These are phyloP conservation scores for Acorus gramineus DNA, from an alignment of 106 monocot species.

Conservation along the genomic window DNA sequence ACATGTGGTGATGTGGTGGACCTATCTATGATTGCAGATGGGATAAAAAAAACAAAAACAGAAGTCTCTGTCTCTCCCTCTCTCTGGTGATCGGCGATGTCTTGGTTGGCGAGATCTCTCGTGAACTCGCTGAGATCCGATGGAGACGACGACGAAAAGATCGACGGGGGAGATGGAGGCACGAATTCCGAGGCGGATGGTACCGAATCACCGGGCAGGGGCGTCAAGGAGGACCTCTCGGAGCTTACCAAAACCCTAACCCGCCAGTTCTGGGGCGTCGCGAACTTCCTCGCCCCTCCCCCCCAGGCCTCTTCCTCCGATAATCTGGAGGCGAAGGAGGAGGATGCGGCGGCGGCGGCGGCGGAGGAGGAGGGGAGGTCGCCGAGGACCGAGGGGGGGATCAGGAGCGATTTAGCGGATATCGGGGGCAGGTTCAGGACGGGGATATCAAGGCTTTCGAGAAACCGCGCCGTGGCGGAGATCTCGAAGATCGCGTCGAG, in stretches of 20 bases:
- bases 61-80: not conserved
- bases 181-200: no score
- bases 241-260: constrained; percentile 77
- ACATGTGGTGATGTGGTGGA: no score
- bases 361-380: constrained; percentile 9
- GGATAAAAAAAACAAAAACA: no score
- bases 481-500: constrained; percentile 76
- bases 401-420: constrained; percentile 72
- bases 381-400: constrained; percentile 31
- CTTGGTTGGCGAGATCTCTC: constrained; percentile 72
- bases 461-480: constrained; percentile 44
- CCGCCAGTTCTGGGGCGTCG: constrained; percentile 84
- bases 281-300: constrained; percentile 84
- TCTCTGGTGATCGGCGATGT: constrained; percentile 27
- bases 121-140: constrained; percentile 30
- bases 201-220: constrained; percentile 16
- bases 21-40: no score
- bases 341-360: not conserved
- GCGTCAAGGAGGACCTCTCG: constrained; percentile 84
- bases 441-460: constrained; percentile 70
- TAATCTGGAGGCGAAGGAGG: not conserved
- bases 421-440: constrained; percentile 65
- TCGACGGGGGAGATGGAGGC: constrained; percentile 1
- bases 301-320: constrained; percentile 16
- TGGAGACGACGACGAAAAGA: constrained; percentile 14